A percentile compares a stretch with the other conserved stretches of the same genome.
Evolutionary conservation across 2,329 filamentous ascomycete genomes (phyloP).

Genomic region (Scedosporium dehoogii): DNA sequence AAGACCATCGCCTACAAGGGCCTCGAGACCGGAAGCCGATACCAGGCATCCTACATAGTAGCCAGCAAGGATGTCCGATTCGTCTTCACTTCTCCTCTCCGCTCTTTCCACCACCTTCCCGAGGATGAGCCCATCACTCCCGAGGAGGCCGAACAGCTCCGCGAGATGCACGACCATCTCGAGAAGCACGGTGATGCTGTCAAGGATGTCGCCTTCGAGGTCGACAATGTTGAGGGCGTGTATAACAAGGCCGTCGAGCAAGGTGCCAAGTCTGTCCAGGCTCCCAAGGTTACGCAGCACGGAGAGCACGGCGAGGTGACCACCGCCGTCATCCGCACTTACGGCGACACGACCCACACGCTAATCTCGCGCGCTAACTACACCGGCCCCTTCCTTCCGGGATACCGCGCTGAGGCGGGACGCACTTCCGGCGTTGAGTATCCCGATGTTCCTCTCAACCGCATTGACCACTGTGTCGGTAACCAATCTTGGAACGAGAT

Average conservation of each 20-base stretch:
- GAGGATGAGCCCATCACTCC: conserved; percentile 50
- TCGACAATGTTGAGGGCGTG: conserved; percentile 76
- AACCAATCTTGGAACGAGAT: conserved; percentile 96
- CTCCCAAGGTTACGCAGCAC: conserved; percentile 45
- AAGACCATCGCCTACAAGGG: conserved; percentile 72
- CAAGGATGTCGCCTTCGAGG: conserved; percentile 91
- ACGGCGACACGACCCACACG: conserved; percentile 92
- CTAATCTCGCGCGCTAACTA: conserved; percentile 68
- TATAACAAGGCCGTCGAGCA: conserved; percentile 62
- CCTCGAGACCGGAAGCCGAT: conserved; percentile 76
- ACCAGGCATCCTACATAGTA: conserved; percentile 75
- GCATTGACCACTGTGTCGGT: conserved; percentile 93
- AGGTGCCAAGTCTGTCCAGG: conserved; percentile 52
- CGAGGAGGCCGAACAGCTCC: conserved; percentile 55
- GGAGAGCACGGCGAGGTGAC: conserved; percentile 56
- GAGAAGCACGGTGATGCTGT: conserved; percentile 87
- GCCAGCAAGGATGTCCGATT: conserved; percentile 69
- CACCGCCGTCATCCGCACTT: conserved; percentile 76
- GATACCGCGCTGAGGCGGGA: conserved; percentile 52
- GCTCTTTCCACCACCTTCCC: conserved; percentile 45
- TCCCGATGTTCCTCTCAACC: conserved; percentile 56
- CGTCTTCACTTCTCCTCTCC: conserved; percentile 73
- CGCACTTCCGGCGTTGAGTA: conserved; percentile 31
- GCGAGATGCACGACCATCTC: conserved; percentile 72
- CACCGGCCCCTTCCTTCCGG: conserved; percentile 70